Conservation (phyloP, 257 asterid species). For the Fraxinus pennsylvanica region DNA sequence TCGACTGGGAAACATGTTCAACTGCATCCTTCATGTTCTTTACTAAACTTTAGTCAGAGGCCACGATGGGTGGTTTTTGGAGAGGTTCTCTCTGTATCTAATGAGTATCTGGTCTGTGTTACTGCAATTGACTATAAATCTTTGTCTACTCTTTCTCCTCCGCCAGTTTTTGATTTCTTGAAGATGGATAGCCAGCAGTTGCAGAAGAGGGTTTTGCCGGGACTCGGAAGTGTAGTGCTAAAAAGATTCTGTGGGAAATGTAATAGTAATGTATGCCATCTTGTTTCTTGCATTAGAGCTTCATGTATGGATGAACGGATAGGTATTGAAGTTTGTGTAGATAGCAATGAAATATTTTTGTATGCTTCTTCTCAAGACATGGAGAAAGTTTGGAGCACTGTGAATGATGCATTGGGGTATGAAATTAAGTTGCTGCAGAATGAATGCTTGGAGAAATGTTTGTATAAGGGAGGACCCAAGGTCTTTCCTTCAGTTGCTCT, state of each 20-base stretch:
- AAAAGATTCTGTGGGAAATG: constrained; percentile 84
- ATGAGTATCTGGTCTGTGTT: constrained; percentile 78
- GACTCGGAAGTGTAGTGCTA: constrained; percentile 59
- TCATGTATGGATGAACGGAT: constrained; percentile 64
- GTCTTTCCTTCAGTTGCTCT: constrained; percentile 66
- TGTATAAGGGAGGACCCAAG: constrained; percentile 59
- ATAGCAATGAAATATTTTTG: constrained; percentile 58
- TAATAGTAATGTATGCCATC: constrained; percentile 44
- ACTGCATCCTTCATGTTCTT: constrained; percentile 85
- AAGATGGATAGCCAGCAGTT: constrained; percentile 58
- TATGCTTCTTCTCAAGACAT: constrained; percentile 69
- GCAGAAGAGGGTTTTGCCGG: constrained; percentile 58
- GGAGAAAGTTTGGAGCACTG: constrained; percentile 51
- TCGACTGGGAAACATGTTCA: constrained; percentile 68
- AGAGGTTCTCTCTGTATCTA: constrained; percentile 65
- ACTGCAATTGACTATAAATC: constrained; percentile 58
- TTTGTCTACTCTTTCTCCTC: constrained; percentile 59
- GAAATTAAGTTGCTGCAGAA: constrained; percentile 58
- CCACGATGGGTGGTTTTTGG: constrained; percentile 87
- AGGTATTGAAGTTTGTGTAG: constrained; percentile 65
- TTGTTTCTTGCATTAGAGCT: constrained; percentile 60
- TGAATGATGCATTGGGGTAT: constrained; percentile 54
- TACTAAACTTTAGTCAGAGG: constrained; percentile 65
- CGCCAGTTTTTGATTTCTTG: constrained; percentile 59
- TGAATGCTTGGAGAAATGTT: constrained; percentile 76